These are phyloP conservation scores for Solanum tacnaense DNA, from an alignment of 257 asterid genomes.

Conservation along the genomic window DNA sequence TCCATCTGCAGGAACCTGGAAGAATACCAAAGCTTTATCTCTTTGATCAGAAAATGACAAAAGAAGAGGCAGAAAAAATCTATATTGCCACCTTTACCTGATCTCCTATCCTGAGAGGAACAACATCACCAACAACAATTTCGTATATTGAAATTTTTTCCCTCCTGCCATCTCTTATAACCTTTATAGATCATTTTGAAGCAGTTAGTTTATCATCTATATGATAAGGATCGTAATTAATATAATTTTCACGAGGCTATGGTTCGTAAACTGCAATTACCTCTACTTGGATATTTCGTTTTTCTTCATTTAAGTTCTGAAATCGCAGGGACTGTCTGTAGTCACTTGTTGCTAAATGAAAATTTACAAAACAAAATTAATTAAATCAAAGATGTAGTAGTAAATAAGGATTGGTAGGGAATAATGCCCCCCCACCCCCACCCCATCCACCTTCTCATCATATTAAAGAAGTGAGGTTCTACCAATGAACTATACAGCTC, in stretches of 20 bases:
- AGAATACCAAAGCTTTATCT: slow-evolving; percentile 6
- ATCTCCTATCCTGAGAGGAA: slow-evolving; percentile 92
- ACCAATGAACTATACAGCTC: neutral
- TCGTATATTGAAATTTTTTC: slow-evolving; percentile 80
- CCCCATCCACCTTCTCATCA: neutral
- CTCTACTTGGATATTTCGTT: slow-evolving; percentile 83
- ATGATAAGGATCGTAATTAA: neutral
- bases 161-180: slow-evolving; percentile 77
- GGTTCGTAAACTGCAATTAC: slow-evolving; percentile 23
- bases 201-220: neutral
- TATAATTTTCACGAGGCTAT: neutral
- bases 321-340: slow-evolving; percentile 93
- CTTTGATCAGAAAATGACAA: neutral
- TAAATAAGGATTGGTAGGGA: neutral
- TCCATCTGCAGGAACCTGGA: slow-evolving; percentile 93
- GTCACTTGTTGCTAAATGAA: slow-evolving; percentile 72
- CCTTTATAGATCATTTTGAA: slow-evolving; percentile 30
- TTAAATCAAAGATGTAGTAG: neutral
- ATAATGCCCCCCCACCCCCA: neutral
- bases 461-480: neutral
- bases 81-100: slow-evolving; percentile 42
- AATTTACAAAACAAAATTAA: neutral
- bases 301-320: slow-evolving; percentile 83
- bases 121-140: slow-evolving; percentile 84
- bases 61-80: neutral